Conservation (phyloP, 257 asterid species). For the Plantago ovata region DNA sequence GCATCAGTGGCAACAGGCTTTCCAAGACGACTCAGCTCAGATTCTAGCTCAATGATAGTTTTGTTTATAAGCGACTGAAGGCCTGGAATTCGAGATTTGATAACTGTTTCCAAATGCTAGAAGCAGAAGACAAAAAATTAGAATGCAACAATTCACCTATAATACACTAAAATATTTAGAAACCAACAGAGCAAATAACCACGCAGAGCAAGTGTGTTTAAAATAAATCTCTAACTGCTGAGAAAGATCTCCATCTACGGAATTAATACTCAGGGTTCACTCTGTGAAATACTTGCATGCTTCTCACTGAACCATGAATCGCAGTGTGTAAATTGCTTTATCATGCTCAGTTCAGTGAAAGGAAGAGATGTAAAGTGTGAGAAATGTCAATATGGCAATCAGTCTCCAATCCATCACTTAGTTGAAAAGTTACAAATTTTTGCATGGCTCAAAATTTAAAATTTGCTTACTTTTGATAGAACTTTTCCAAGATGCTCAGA, state of each 20-base stretch:
- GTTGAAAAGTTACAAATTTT: too few relatives aligned
- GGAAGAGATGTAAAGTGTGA: too few relatives aligned
- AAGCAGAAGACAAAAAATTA: slow-evolving; percentile 20
- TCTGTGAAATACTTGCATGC: too few relatives aligned
- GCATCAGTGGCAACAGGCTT: slow-evolving; percentile 96
- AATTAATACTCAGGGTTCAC: too few relatives aligned
- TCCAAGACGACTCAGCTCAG: slow-evolving; percentile 89
- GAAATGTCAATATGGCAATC: too few relatives aligned
- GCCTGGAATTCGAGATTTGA: slow-evolving; percentile 98
- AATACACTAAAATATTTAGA: not conserved
- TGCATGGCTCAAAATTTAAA: not conserved
- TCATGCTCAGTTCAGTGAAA: too few relatives aligned
- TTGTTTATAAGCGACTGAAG: slow-evolving; percentile 95
- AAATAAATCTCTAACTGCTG: not conserved
- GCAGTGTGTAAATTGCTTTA: too few relatives aligned
- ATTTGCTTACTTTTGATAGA: slow-evolving; percentile 68
- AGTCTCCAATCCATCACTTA: too few relatives aligned
- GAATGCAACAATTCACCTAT: not conserved
- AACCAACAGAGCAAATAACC: slow-evolving; percentile 4
- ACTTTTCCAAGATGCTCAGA: slow-evolving; percentile 98
- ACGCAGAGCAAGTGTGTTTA: not conserved
- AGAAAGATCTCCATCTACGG: too few relatives aligned
- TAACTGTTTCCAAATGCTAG: slow-evolving; percentile 96
- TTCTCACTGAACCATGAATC: too few relatives aligned
- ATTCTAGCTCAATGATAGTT: slow-evolving; percentile 82